These are phyloP conservation scores for Carpinus fangiana DNA, from an alignment of 306 rosid species.

Conservation along the genomic window DNA sequence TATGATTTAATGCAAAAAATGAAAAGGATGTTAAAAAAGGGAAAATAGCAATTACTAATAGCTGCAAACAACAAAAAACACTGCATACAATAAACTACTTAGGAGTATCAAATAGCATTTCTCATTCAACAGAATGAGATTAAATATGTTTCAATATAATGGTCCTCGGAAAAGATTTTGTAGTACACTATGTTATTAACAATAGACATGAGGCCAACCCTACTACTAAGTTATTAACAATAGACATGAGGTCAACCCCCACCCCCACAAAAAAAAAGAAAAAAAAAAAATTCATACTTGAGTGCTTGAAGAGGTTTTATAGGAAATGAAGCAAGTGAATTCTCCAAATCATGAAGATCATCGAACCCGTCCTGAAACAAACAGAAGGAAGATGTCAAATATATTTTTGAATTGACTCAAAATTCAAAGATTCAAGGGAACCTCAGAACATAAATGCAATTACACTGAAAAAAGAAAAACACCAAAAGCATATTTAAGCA, in stretches of 20 bases:
- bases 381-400: conserved; percentile 21
- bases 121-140: not conserved
- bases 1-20: not conserved
- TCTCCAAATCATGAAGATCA: conserved; percentile 75
- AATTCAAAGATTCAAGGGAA: conserved; percentile 22
- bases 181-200: not conserved
- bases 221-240: not conserved
- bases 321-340: conserved; percentile 87
- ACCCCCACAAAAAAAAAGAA: not conserved
- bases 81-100: not conserved
- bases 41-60: not conserved
- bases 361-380: conserved; percentile 72
- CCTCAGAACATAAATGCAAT: not conserved
- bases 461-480: not conserved
- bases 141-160: not conserved
- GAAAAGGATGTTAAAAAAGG: not conserved
- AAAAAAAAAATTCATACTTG: conserved; percentile 54
- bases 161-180: not conserved
- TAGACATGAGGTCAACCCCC: not conserved
- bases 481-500: conserved; percentile 16
- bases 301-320: conserved; percentile 84
- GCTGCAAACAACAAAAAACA: not conserved
- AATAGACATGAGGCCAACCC: not conserved
- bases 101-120: not conserved
- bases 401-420: conserved; percentile 13